Conservation (phyloP, 768 basidiomycete species). For the Agrocybe pediades region DNA sequence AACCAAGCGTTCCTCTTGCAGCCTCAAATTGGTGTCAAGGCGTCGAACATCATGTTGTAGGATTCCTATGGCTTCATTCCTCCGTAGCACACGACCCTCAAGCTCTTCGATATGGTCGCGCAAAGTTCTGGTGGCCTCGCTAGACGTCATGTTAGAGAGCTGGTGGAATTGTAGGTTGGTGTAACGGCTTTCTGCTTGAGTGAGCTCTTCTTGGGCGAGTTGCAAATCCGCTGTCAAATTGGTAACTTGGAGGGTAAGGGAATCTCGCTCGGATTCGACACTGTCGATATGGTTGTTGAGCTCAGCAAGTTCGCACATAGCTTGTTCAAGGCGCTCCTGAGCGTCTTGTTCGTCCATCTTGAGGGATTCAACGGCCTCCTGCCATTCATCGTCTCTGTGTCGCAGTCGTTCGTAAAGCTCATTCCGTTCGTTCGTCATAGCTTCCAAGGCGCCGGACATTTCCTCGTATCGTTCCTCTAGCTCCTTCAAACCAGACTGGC, state of each 20-base stretch:
- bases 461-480: conserved; percentile 35
- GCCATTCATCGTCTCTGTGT: conserved; percentile 29
- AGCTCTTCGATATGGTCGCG: conserved; percentile 70
- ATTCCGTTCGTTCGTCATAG: conserved; percentile 36
- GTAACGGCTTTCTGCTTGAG: conserved; percentile 61
- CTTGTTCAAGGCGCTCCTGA: conserved; percentile 37
- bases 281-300: conserved; percentile 50
- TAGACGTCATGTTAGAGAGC: conserved; percentile 60
- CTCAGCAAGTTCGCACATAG: conserved; percentile 46
- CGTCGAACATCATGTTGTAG: conserved; percentile 80
- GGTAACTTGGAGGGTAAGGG: conserved; percentile 61
- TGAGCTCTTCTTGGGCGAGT: conserved; percentile 52
- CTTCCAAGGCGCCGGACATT: conserved; percentile 35
- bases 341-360: conserved; percentile 38
- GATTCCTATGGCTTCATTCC: conserved; percentile 74
- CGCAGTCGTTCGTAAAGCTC: conserved; percentile 36
- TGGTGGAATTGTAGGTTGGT: conserved; percentile 66
- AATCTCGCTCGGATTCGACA: conserved; percentile 66
- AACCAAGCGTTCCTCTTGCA: conserved; percentile 72
- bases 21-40: conserved; percentile 70
- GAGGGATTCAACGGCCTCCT: conserved; percentile 30
- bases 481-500: conserved; percentile 25
- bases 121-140: conserved; percentile 55
- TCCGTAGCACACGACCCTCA: conserved; percentile 61
- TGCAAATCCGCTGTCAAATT: conserved; percentile 65